Evolutionary conservation across 208 protist species (phyloP).

Genomic region (Crithidia mellificae): DNA sequence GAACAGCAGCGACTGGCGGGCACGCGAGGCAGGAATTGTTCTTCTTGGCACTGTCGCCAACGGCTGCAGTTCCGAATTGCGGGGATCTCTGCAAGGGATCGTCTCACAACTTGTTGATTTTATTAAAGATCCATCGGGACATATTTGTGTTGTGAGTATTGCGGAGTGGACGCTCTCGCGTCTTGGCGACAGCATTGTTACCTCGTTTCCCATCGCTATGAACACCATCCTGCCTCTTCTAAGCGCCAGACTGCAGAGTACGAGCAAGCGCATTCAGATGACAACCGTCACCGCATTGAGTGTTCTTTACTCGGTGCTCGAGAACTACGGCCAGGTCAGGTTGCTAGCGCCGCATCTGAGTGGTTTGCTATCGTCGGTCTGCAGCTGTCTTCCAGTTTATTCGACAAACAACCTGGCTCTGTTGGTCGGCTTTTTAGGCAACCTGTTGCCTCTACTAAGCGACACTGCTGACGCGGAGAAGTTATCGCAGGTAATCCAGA

Average conservation of each 20-base stretch:
- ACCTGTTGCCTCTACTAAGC: conserved; percentile 36
- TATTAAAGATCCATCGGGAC: conserved; percentile 46
- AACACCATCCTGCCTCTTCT: conserved; percentile 46
- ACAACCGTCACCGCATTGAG: conserved; percentile 70
- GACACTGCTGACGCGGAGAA: conserved; percentile 15
- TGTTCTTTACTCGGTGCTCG: conserved; percentile 36
- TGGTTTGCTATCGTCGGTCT: conserved; percentile 39
- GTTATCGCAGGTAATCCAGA: conserved; percentile 47
- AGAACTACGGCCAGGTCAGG: conserved; percentile 38
- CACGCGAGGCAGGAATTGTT: conserved; percentile 75
- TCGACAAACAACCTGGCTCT: conserved; percentile 68
- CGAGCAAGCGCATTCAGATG: conserved; percentile 80
- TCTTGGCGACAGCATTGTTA: conserved; percentile 53
- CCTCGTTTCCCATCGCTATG: conserved; percentile 24
- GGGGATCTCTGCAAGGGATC: conserved; percentile 35
- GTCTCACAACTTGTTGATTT: conserved; percentile 52
- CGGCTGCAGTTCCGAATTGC: conserved; percentile 64
- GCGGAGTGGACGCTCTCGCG: conserved; percentile 82
- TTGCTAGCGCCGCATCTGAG: conserved; percentile 31
- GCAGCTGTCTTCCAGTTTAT: conserved; percentile 74
- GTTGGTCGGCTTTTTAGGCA: conserved; percentile 58
- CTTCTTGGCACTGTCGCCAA: conserved; percentile 74
- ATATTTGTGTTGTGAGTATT: conserved; percentile 88
- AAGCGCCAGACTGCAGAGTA: conserved; percentile 58
- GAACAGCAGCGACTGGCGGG: conserved; percentile 51